Conservation (phyloP, 371 early-diverging fungal genomes). For the Rhizopus delemar region DNA sequence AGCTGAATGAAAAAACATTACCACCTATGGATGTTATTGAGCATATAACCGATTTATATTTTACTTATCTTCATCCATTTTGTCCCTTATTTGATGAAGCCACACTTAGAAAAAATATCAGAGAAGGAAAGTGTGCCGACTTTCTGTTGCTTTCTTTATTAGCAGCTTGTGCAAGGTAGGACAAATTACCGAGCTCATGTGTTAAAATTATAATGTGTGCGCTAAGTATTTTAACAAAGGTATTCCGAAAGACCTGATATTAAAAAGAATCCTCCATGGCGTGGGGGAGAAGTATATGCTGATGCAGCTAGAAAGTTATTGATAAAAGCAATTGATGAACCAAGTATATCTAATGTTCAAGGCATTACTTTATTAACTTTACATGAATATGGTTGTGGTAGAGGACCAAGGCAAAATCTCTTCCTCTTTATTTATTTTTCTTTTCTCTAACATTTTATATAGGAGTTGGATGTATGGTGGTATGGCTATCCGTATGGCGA, state of each 20-base stretch:
- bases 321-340: constrained; percentile 44
- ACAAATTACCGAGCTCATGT: background rate
- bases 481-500: constrained; percentile 64
- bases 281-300: constrained; percentile 51
- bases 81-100: constrained; percentile 55
- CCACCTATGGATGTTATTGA: constrained; percentile 50
- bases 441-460: background rate
- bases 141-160: constrained; percentile 38
- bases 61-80: constrained; percentile 46
- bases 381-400: constrained; percentile 63
- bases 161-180: constrained; percentile 47
- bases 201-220: too few species aligned
- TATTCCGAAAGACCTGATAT: constrained; percentile 44
- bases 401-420: constrained; percentile 52
- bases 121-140: constrained; percentile 33
- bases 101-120: constrained; percentile 31
- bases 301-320: constrained; percentile 36
- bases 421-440: background rate
- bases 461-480: constrained; percentile 73
- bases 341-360: constrained; percentile 54
- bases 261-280: constrained; percentile 48
- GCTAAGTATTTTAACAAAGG: constrained; percentile 11
- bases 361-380: constrained; percentile 55
- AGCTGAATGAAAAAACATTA: constrained; percentile 6
- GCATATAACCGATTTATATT: constrained; percentile 58